These are phyloP conservation scores for Pestalotiopsis fici DNA, from an alignment of 2,329 filamentous ascomycete species.

Conservation along the genomic window DNA sequence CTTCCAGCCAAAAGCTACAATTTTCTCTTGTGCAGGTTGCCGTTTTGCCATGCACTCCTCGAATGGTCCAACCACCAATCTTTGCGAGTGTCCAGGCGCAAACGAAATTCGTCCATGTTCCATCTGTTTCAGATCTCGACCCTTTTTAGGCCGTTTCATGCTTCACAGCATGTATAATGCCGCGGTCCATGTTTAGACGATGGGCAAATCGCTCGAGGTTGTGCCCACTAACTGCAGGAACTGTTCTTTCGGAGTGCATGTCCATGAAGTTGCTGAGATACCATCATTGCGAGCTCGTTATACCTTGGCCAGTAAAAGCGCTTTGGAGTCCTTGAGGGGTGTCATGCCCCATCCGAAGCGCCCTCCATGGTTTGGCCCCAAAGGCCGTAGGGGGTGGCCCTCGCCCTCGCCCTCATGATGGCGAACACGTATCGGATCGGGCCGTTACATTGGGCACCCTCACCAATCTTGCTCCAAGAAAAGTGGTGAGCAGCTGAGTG, in stretches of 20 bases:
- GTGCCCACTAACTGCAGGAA: conserved; percentile 11
- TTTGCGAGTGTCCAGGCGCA: conserved; percentile 15
- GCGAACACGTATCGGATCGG: conserved; percentile 23
- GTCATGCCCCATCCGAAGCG: not conserved
- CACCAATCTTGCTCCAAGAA: not conserved
- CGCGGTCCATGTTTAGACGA: conserved; percentile 6
- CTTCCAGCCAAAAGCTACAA: conserved; percentile 5
- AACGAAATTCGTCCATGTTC: conserved; percentile 21
- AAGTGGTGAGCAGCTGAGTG: not conserved
- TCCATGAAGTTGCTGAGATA: conserved; percentile 1
- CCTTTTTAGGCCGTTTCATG: conserved; percentile 18
- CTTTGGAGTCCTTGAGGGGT: not conserved
- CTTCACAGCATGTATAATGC: conserved; percentile 15
- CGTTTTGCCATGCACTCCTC: conserved; percentile 30
- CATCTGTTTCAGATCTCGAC: conserved; percentile 23
- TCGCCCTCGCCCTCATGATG: not conserved
- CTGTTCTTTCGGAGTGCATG: not conserved
- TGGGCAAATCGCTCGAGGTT: conserved; percentile 8
- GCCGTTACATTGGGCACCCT: conserved; percentile 21
- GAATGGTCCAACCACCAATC: conserved; percentile 32
- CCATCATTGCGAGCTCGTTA: not conserved
- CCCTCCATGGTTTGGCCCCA: not conserved
- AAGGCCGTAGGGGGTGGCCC: not conserved
- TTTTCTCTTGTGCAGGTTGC: conserved; percentile 39
- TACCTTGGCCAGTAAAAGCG: not conserved